A percentile compares a stretch with the other conserved stretches of the same genome.
phyloP scores from a whole-genome alignment of 2,329 filamentous ascomycete genomes.

The Zymoseptoria pseudotritici region DNA sequence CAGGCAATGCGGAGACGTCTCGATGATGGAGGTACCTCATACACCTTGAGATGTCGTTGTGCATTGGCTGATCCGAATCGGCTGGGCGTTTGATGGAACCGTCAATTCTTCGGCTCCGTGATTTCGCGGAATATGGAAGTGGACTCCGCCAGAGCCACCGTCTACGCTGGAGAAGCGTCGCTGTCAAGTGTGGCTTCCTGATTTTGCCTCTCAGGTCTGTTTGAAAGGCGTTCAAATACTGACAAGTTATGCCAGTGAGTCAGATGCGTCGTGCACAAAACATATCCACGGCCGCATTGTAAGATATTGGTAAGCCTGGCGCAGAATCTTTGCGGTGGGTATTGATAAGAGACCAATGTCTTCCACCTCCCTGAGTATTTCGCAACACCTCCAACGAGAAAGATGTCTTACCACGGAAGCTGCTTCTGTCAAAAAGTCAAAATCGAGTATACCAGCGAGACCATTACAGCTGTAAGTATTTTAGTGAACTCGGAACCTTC shows the following conservation, averaged over 20 bases:
- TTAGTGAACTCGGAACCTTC: background rate
- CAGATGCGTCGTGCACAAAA: background rate
- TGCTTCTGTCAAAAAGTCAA: background rate
- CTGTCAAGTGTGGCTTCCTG: too few relatives aligned
- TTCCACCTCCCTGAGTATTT: background rate
- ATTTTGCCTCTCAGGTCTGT: too few relatives aligned
- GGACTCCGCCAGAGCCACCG: background rate
- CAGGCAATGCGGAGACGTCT: background rate
- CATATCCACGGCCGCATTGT: background rate
- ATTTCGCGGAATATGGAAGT: background rate
- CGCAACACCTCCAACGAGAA: background rate
- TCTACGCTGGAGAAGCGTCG: too few relatives aligned
- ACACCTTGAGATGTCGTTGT: background rate
- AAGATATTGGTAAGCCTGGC: background rate
- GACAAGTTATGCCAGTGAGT: background rate
- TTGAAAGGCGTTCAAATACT: too few relatives aligned
- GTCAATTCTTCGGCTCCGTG: background rate
- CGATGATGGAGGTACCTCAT: background rate
- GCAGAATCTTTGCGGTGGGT: background rate
- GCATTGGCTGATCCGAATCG: background rate
- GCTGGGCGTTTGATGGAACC: background rate
- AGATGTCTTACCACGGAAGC: background rate
- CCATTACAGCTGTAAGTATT: background rate
- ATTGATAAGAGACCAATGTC: background rate
- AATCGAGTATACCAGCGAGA: background rate